A percentile compares a stretch with the other conserved stretches of the same genome.
Evolutionary conservation across 31 red algal species (phyloP).

Genomic region (Odonthalia washingtoniensis): DNA sequence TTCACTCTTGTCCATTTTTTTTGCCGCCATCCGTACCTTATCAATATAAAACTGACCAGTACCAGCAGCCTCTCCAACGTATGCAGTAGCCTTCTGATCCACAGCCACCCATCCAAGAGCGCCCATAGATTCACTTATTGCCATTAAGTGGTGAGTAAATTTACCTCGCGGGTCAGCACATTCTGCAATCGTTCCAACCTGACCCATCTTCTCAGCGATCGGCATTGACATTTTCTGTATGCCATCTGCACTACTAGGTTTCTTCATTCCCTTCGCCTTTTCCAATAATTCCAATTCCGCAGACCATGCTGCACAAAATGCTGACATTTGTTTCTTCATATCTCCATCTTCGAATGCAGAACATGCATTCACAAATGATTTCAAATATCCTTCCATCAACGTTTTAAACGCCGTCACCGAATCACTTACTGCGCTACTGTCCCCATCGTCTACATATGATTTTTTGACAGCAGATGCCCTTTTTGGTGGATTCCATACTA

Average conservation of each 20-base stretch:
- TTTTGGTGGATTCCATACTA: conserved; percentile 71
- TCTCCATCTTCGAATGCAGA: conserved; percentile 68
- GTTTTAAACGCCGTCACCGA: conserved; percentile 62
- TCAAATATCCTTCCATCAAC: conserved; percentile 59
- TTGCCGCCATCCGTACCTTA: conserved; percentile 72
- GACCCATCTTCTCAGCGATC: conserved; percentile 73
- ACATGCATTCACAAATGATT: conserved; percentile 63
- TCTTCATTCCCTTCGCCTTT: conserved; percentile 64
- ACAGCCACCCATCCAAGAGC: conserved; percentile 89
- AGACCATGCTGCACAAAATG: conserved; percentile 69
- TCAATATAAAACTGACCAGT: conserved; percentile 85
- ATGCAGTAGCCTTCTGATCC: conserved; percentile 81
- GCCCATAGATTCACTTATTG: conserved; percentile 72
- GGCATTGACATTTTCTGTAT: conserved; percentile 56
- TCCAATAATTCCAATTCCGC: conserved; percentile 71
- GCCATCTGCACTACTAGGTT: conserved; percentile 80
- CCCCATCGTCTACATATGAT: conserved; percentile 21
- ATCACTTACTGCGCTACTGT: conserved; percentile 41
- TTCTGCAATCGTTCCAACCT: conserved; percentile 43
- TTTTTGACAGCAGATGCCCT: not conserved
- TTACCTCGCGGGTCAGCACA: conserved; percentile 51
- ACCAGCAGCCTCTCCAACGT: conserved; percentile 76
- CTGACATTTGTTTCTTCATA: conserved; percentile 49
- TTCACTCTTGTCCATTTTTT: conserved; percentile 65
- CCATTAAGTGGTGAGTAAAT: conserved; percentile 69